phyloP scores from a whole-genome alignment of 2,329 filamentous ascomycete species.

The Teratosphaeria epicoccoides region DNA sequence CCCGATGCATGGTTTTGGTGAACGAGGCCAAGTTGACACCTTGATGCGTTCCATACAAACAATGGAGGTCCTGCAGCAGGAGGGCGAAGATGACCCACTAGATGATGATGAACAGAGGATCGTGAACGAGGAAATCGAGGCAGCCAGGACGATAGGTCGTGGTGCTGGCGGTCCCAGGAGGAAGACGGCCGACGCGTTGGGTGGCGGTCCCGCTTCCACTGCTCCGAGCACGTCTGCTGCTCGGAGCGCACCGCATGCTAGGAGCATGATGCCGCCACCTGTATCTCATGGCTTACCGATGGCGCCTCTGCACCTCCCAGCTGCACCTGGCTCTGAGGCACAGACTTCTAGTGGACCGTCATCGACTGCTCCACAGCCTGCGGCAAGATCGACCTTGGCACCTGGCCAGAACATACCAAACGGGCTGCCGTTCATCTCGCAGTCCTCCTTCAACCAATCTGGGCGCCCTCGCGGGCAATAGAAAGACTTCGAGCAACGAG shows the following conservation, averaged over 20 bases:
- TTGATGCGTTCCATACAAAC: slow-evolving; percentile 22
- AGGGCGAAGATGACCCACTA: slow-evolving; percentile 22
- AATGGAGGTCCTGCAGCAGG: slow-evolving; percentile 25
- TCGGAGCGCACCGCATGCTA: neutral
- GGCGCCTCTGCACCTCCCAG: neutral
- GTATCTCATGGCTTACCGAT: neutral
- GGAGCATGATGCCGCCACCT: neutral
- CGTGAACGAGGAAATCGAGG: slow-evolving; percentile 16
- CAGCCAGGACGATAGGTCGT: neutral
- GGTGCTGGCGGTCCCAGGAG: neutral
- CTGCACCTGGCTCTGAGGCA: neutral
- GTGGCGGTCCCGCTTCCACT: neutral
- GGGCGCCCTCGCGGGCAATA: neutral
- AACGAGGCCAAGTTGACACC: slow-evolving; percentile 40
- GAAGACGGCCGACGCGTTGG: neutral
- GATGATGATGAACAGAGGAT: slow-evolving; percentile 21
- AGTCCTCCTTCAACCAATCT: neutral
- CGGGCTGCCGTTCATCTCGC: neutral
- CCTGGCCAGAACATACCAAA: neutral
- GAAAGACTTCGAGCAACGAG: neutral
- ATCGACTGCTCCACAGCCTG: neutral
- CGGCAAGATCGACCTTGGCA: neutral
- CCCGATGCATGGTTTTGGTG: slow-evolving; percentile 42
- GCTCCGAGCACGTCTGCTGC: neutral
- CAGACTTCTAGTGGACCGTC: neutral